Base-by-base conservation (phyloP, 148 eudicot genomes). In the Euryodendron excelsum region DNA sequence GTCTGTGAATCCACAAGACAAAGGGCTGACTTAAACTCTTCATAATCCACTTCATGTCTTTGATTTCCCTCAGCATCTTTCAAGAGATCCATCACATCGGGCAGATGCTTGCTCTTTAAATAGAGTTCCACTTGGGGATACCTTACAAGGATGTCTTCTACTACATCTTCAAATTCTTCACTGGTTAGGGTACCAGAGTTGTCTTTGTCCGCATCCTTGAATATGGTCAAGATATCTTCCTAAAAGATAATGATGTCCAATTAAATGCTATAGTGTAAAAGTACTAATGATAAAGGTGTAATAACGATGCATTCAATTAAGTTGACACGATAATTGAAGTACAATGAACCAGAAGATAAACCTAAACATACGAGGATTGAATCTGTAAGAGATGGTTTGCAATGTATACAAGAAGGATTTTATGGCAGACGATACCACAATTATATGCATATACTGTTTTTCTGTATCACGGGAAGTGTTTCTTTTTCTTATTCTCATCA, bases 111-210 rank as follows among this genome's bases (percentile, higher is more conserved):
- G 86, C 84, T 90, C 82, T 90, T 89, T 78, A 93, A 72, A 83
- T 91, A 93, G 25, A 82, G 86, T 39, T 92, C 90, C 10, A 92
- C 83, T 82, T 94, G 98, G 33, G 98, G 98, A 77, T 94, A 94
- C 64, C 91, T 85, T 62, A 80, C 71, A 36, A 84, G 82, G 66
- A 94, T 87, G 77, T 92, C 98, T 11, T 76, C 91, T 39, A 92
- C 73, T 67, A 92, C 93, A 59, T 81, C 87, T 77, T 82, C 75
- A 65, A 92, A 92, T 81, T 94, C 97, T 37, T 87, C 81, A 1
- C 82, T n/a, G 60, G 85, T 87, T 69, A 94, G 84, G 79, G 93
- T 91, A n/a, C 97, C 97, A 30, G 95, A 89, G 14, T 89, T 83
- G 79, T 93, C 91, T 55, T 55, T 80, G 74, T 95, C 98, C 2